Conservation (phyloP, 2,329 filamentous ascomycete genomes). For the Tolypocladium ophioglossoides region DNA sequence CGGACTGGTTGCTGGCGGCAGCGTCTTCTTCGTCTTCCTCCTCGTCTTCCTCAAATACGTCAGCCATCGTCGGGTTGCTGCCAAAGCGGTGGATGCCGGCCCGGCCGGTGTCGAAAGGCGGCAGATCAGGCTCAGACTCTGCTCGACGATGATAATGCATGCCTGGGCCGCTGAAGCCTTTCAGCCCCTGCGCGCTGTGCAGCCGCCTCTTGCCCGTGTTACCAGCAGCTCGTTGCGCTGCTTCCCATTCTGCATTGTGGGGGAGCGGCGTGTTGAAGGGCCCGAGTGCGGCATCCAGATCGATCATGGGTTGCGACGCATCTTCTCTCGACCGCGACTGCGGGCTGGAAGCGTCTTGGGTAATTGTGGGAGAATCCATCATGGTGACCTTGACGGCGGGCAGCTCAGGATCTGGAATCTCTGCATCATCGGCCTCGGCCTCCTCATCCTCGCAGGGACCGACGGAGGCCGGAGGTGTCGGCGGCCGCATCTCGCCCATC, state of each 20-base stretch:
- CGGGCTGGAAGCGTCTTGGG: conserved; percentile 9
- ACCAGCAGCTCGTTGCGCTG: conserved; percentile 48
- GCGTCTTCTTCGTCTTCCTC: conserved; percentile 43
- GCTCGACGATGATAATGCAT: conserved; percentile 69
- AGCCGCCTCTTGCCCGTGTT: conserved; percentile 52
- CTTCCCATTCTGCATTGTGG: conserved; percentile 55
- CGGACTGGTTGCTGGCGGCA: conserved; percentile 13
- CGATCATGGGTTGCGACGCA: conserved; percentile 69
- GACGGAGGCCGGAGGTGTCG: conserved; percentile 33
- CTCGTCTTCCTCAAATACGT: conserved; percentile 80
- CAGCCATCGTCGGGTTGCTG: conserved; percentile 67
- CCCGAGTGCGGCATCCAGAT: conserved; percentile 85
- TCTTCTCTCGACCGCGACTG: conserved; percentile 44
- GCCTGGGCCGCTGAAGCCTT: conserved; percentile 56
- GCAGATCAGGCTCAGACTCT: conserved; percentile 71
- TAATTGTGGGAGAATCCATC: conserved; percentile 26
- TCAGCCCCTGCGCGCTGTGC: conserved; percentile 66
- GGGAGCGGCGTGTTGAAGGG: conserved; percentile 76
- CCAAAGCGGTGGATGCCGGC: conserved; percentile 51
- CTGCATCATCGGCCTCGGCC: conserved; percentile 14
- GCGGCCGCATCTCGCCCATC: conserved; percentile 25
- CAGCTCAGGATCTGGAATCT: conserved; percentile 11
- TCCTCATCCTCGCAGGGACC: conserved; percentile 17
- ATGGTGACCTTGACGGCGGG: conserved; percentile 28
- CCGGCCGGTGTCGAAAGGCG: conserved; percentile 55